phyloP scores from a whole-genome alignment of 2,329 filamentous ascomycete genomes.

The Pyrenophora graminea region DNA sequence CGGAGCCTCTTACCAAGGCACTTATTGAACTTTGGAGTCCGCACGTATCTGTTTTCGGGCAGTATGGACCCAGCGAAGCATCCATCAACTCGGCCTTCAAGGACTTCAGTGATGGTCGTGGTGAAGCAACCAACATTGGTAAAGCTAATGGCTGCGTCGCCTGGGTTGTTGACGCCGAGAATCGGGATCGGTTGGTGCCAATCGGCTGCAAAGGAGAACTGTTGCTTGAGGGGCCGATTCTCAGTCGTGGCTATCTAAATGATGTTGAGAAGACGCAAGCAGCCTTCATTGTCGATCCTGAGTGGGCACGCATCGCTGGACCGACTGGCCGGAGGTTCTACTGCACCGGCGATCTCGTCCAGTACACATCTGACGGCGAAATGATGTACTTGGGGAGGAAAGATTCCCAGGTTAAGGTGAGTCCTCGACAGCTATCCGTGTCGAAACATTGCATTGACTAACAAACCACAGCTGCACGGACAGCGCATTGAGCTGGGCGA shows the following conservation, averaged over 20 bases:
- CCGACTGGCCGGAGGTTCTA: conserved; percentile 31
- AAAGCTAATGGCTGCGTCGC: conserved; percentile 34
- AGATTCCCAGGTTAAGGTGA: conserved; percentile 43
- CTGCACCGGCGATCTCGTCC: conserved; percentile 41
- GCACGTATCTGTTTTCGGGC: conserved; percentile 30
- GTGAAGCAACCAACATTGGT: conserved; percentile 42
- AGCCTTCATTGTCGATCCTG: conserved; percentile 36
- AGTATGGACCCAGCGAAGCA: conserved; percentile 42
- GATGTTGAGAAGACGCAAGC: conserved; percentile 34
- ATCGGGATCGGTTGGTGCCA: conserved; percentile 38
- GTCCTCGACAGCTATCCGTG: neutral
- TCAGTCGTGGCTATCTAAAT: conserved; percentile 43
- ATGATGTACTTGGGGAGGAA: conserved; percentile 45
- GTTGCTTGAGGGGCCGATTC: conserved; percentile 42
- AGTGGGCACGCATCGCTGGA: conserved; percentile 32
- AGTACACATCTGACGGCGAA: conserved; percentile 39
- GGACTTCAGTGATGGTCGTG: conserved; percentile 32
- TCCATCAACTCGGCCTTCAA: conserved; percentile 41
- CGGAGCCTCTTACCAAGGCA: conserved; percentile 48
- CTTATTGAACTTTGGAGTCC: conserved; percentile 35
- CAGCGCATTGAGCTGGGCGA: conserved; percentile 53
- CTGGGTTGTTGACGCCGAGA: conserved; percentile 42
- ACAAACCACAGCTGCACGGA: conserved; percentile 46
- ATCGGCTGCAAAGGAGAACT: conserved; percentile 43
- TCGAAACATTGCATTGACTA: conserved; percentile 31